Base-by-base conservation (phyloP, 2,329 filamentous ascomycete species). In the Tolypocladium paradoxum region DNA sequence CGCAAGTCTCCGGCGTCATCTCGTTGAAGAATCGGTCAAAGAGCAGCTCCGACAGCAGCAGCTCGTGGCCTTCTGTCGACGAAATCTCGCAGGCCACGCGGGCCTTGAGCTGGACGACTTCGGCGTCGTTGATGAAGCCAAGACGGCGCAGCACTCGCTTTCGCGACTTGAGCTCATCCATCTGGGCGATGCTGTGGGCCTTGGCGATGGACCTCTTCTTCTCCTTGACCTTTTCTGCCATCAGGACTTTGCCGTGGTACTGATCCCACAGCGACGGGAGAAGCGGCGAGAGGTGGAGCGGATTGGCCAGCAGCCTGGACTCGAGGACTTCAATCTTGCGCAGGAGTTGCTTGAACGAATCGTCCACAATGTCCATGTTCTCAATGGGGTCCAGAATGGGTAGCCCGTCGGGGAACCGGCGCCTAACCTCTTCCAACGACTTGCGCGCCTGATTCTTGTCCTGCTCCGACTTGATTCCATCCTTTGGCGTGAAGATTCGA, bases 1-100 rank as follows among this genome's bases (percentile, higher is more conserved):
- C 93, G 62, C 86, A 88, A 59, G 92, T 81, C 68, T 97, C 92
- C 0, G 93, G 90, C 0, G 84, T 84, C 45, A 97, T 75, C 65
- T 96, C 91, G 67, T 97, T 99, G 79, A 99, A 99, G 78, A 96
- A 97, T 38, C 91, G 83, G 69, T 97, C 95, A 71, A 99, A 97
- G 0, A 99, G 79, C 31, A 99, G 77, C 70, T 99, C 93, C 14
- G 88, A 90, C 6, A 99, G 79, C 58, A 99, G 84, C 43, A 99
- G 77, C 68, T 99, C 95, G 64, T 99, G 93, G 36, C 92, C 93
- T 60, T 85, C 82, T 2, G 82, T 85, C 0, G 92, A 96, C 57
- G 90, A 96, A 59, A 99, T 97, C 72, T 99, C 92, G 70, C 93
- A 99, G 2, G 93, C 93, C 3, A 97, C 95, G 53, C 95, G 88